A percentile compares a stretch with the other conserved stretches of the same genome.
Conservation (phyloP, 2,329 filamentous ascomycete species). For the Trichoderma oligosporum region DNA sequence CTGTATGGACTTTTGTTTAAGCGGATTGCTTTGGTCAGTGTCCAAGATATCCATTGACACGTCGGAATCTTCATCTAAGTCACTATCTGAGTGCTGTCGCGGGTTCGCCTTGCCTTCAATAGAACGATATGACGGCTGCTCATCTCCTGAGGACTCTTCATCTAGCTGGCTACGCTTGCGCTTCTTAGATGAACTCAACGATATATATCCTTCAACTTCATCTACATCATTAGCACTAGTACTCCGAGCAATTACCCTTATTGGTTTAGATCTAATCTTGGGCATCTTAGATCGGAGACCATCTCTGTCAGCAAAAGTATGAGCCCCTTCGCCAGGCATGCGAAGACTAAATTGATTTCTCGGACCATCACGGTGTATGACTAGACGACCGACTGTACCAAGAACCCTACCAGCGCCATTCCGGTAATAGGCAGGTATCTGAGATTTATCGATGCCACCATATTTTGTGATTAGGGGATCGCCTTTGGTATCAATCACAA, state of each 20-base stretch:
- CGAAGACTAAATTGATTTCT: conserved; percentile 53
- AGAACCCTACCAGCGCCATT: conserved; percentile 66
- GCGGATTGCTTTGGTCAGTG: conserved; percentile 39
- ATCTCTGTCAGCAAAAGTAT: conserved; percentile 40
- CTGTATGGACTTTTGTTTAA: conserved; percentile 54
- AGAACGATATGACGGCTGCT: conserved; percentile 58
- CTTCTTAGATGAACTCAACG: conserved; percentile 43
- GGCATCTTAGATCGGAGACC: conserved; percentile 44
- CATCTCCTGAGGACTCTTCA: conserved; percentile 43
- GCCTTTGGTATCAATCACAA: conserved; percentile 67
- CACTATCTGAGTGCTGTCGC: conserved; percentile 45
- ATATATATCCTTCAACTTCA: conserved; percentile 46
- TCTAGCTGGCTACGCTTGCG: conserved; percentile 35
- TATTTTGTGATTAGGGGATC: conserved; percentile 73
- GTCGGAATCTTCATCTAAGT: conserved; percentile 48
- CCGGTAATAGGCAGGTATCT: conserved; percentile 67
- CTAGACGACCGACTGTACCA: conserved; percentile 56
- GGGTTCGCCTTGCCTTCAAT: conserved; percentile 61
- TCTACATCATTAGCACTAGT: conserved; percentile 21
- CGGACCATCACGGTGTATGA: conserved; percentile 63
- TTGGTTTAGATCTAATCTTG: conserved; percentile 36
- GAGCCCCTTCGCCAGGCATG: conserved; percentile 39
- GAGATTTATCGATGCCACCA: conserved; percentile 67
- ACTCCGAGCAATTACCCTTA: conserved; percentile 38
- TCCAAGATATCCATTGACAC: conserved; percentile 36